Evolutionary conservation across 2,329 filamentous ascomycete genomes (phyloP).

Genomic region (Cordyceps tenuipes): DNA sequence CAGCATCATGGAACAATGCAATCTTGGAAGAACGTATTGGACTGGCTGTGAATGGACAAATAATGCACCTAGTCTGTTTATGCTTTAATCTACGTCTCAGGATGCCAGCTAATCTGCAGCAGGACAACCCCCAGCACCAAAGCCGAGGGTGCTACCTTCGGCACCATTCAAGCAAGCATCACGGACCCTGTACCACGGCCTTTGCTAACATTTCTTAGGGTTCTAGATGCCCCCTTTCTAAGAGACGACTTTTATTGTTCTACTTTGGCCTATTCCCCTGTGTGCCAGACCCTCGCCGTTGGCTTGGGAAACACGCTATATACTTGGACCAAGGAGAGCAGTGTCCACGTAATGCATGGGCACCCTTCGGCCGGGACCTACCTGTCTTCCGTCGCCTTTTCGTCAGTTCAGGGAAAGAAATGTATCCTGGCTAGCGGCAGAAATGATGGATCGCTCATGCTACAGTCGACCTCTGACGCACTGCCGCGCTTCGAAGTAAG

Average conservation of each 20-base stretch:
- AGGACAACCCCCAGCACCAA: background rate
- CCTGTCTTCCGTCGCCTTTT: constrained; percentile 86
- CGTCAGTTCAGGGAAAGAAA: constrained; percentile 64
- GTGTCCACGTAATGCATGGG: constrained; percentile 45
- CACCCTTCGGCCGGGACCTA: constrained; percentile 27
- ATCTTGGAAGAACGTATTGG: constrained; percentile 17
- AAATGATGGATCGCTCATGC: constrained; percentile 63
- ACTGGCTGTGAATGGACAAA: constrained; percentile 20
- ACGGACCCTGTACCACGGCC: background rate
- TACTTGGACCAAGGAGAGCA: constrained; percentile 73
- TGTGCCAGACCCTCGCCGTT: constrained; percentile 69
- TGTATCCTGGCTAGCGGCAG: constrained; percentile 80
- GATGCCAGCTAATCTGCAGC: background rate
- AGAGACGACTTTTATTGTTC: constrained; percentile 96
- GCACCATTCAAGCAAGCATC: constrained; percentile 66
- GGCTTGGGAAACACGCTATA: constrained; percentile 74
- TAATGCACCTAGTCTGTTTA: constrained; percentile 11
- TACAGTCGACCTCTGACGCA: constrained; percentile 69
- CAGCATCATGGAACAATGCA: background rate
- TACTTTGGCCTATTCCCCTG: constrained; percentile 73
- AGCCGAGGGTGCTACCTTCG: constrained; percentile 47
- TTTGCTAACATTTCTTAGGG: constrained; percentile 34
- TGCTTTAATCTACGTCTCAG: constrained; percentile 15
- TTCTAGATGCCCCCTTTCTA: constrained; percentile 81
- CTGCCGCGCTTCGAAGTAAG: constrained; percentile 65